Percentiles rank a stretch among this genome's conserved stretches.
phyloP scores from a whole-genome alignment of 805 yeast genomes.

The Saturnispora bothae region DNA sequence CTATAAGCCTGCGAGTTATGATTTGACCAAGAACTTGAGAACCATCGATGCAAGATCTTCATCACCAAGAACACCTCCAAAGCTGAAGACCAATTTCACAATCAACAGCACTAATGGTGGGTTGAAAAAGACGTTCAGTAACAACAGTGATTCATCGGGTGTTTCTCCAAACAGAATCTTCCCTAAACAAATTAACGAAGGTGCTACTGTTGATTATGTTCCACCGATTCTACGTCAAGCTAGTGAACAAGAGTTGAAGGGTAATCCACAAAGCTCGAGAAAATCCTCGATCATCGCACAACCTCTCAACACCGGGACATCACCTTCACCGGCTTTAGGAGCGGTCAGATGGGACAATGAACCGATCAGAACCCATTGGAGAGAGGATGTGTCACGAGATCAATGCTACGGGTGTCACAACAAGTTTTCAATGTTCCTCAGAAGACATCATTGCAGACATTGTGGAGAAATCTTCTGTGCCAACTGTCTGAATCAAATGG shows the following conservation, averaged over 20 bases:
- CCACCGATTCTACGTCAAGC: background rate
- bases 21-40: conserved; percentile 31
- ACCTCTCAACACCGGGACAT: no score
- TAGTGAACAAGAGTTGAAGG: background rate
- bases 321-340: background rate
- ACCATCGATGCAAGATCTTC: conserved; percentile 19
- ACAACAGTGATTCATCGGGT: conserved; percentile 1
- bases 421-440: conserved; percentile 21
- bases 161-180: background rate
- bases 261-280: background rate
- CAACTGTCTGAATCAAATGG: conserved; percentile 21
- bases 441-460: conserved; percentile 42
- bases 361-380: conserved; percentile 46
- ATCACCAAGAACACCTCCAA: conserved; percentile 6
- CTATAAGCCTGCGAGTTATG: conserved; percentile 39
- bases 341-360: no score
- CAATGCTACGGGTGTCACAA: conserved; percentile 28
- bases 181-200: background rate
- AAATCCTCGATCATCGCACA: background rate
- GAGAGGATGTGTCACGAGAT: conserved; percentile 30
- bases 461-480: conserved; percentile 40
- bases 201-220: background rate
- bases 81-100: background rate
- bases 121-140: background rate
- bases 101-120: background rate